These are phyloP conservation scores for Dinochytrium kinnereticum DNA, from an alignment of 371 early-diverging fungal genomes.

Conservation along the genomic window DNA sequence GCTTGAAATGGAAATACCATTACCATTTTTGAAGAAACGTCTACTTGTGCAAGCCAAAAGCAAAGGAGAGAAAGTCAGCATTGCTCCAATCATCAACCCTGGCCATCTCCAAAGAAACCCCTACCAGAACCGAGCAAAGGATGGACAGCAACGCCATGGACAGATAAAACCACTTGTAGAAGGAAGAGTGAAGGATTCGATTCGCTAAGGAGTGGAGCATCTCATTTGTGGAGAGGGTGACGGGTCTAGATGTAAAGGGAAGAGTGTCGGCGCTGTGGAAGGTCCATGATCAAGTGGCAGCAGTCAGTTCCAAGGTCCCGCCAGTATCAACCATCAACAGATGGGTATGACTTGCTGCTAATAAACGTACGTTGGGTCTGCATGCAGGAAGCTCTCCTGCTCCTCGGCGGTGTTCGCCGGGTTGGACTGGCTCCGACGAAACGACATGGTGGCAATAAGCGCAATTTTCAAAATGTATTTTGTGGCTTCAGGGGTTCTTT, in stretches of 20 bases:
- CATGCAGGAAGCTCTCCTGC: constrained; percentile 10
- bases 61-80: constrained; percentile 39
- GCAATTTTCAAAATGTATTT: too few species aligned
- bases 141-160: constrained; percentile 67
- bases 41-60: constrained; percentile 52
- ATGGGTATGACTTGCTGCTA: background rate
- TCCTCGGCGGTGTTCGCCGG: background rate
- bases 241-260: constrained; percentile 13
- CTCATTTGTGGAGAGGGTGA: constrained; percentile 61
- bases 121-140: constrained; percentile 68
- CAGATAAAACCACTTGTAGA: constrained; percentile 74
- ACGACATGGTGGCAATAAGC: background rate
- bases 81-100: background rate
- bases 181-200: constrained; percentile 76
- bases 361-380: background rate
- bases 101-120: background rate
- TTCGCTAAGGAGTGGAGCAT: constrained; percentile 75
- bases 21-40: constrained; percentile 37
- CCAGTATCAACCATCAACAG: background rate
- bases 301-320: too few species aligned
- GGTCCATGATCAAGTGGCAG: too few species aligned
- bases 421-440: background rate
- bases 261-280: constrained; percentile 15
- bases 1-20: constrained; percentile 14
- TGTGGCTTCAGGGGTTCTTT: background rate